Evolutionary conservation across 2,329 filamentous ascomycete genomes (phyloP), one percentile per base, ranked within the genome.

Genomic region (Chrysosporium keratinophilum): DNA sequence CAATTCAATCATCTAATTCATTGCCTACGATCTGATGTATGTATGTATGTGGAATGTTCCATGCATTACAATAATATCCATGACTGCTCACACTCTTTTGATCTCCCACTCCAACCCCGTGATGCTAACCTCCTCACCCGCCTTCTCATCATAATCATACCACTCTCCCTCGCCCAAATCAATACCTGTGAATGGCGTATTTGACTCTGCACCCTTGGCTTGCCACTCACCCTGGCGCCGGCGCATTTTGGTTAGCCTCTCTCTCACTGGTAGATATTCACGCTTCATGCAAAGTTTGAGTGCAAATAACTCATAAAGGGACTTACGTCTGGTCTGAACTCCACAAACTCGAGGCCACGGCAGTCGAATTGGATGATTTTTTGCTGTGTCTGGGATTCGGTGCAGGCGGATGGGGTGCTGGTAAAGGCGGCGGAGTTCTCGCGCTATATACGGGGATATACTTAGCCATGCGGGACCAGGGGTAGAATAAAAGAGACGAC

Each of bases 141-240:
- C 79, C 75, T 97, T 96, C 72, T 97, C 90, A 62, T 97, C 90
- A 64, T 97, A 98, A 63, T 97, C 91, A 69, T 86, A 98, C 93
- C 93, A 98, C 63, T 98, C 93, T 23, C 87, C 91, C 28, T 98
- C 93, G 0, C 76, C 75, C 53, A 98, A 72, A 61, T 97, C 90
- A 52, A 97, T 86, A 4, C 73, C 81, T 0, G 81, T 77, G 65
- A 98, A 98, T 63, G 88, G 87, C 40, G 87, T 93, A 9, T 77
- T 78, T 0, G 88, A 89, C 15, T 96, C 90, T 14, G 78, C 56
- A 2, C 90, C 93, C 45, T 86, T 88, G 0, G 85, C 90, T 54
- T 91, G 75, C 87, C 90, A 98, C 47, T 95, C 87, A 11, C 93
- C 93, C 85, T 95, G 49, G 17, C 15, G 11, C 17, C 19, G 23